Conservation (phyloP, 2,329 filamentous ascomycete genomes). For the Thelonectria blattea region DNA sequence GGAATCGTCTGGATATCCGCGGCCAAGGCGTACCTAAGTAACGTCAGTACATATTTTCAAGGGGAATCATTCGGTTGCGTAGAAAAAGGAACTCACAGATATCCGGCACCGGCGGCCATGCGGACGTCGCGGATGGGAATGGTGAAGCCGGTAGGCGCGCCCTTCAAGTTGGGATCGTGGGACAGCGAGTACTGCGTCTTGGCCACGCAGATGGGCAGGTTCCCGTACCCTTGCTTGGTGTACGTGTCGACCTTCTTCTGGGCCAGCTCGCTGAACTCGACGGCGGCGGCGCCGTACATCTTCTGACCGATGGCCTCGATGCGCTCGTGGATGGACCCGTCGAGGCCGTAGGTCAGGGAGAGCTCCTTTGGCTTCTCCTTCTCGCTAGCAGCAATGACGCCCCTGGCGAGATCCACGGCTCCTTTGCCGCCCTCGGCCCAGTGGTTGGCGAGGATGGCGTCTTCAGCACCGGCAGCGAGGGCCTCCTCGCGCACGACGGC, state of each 20-base stretch:
- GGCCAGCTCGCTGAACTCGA: conserved; percentile 92
- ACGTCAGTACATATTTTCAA: conserved; percentile 43
- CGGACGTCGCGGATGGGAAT: conserved; percentile 93
- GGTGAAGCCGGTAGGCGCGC: conserved; percentile 91
- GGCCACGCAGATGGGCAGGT: conserved; percentile 93
- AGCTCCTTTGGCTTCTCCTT: conserved; percentile 88
- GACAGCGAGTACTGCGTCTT: conserved; percentile 98
- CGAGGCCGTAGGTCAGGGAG: conserved; percentile 82
- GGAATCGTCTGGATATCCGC: conserved; percentile 99
- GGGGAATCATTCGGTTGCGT: not conserved
- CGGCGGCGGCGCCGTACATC: conserved; percentile 91
- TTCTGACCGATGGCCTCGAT: conserved; percentile 89
- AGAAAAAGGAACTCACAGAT: conserved; percentile 67
- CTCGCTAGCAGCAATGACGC: conserved; percentile 80
- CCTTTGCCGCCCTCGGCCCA: conserved; percentile 95
- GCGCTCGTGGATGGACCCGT: conserved; percentile 82
- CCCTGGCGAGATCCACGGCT: conserved; percentile 85
- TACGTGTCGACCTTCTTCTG: conserved; percentile 97
- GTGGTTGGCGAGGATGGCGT: conserved; percentile 93
- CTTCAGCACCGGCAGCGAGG: conserved; percentile 88
- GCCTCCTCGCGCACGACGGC: conserved; percentile 89
- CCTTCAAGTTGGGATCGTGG: conserved; percentile 92
- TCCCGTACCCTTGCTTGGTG: conserved; percentile 87
- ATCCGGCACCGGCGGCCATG: conserved; percentile 92
- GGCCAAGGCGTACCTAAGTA: conserved; percentile 79